These are phyloP conservation scores for Sporormia fimetaria DNA, from an alignment of 495 filamentous ascomycete species.

Conservation along the genomic window DNA sequence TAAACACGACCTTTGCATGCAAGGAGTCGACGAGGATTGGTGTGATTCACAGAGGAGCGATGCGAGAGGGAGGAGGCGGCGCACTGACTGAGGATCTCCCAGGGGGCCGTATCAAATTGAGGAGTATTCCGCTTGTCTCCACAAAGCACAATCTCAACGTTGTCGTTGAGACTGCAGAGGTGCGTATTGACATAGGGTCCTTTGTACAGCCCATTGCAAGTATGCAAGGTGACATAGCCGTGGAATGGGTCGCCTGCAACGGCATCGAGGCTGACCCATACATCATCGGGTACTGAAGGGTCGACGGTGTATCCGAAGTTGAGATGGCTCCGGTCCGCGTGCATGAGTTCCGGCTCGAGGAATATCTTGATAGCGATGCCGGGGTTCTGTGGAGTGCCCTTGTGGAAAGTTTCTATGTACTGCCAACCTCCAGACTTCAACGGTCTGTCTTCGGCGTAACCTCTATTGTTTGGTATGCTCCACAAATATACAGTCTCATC, in stretches of 20 bases:
- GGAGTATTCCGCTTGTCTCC: neutral
- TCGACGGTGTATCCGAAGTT: constrained; percentile 15
- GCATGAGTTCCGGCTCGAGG: constrained; percentile 30
- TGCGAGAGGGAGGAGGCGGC: no score
- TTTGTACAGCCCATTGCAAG: constrained; percentile 11
- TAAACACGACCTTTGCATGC: no score
- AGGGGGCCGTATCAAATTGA: neutral
- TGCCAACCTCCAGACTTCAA: constrained; percentile 1
- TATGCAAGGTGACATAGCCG: constrained; percentile 3
- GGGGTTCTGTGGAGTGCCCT: constrained; percentile 8
- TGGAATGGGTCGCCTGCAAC: constrained; percentile 1
- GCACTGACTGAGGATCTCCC: neutral
- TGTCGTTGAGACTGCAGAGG: constrained; percentile 6
- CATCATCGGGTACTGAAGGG: constrained; percentile 1
- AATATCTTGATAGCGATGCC: constrained; percentile 34
- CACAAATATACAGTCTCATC: constrained; percentile 40
- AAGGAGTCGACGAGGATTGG: no score
- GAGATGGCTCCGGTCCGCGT: constrained; percentile 5
- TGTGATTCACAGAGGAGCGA: no score
- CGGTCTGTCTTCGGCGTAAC: neutral
- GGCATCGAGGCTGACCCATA: constrained; percentile 12
- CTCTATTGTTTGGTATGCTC: constrained; percentile 34
- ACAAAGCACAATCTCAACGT: constrained; percentile 18
- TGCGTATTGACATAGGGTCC: constrained; percentile 6
- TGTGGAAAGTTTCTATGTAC: constrained; percentile 10